Percentiles rank a stretch among this genome's conserved stretches.
phyloP scores from a whole-genome alignment of 345 rosid species.

The Citrus maxima region DNA sequence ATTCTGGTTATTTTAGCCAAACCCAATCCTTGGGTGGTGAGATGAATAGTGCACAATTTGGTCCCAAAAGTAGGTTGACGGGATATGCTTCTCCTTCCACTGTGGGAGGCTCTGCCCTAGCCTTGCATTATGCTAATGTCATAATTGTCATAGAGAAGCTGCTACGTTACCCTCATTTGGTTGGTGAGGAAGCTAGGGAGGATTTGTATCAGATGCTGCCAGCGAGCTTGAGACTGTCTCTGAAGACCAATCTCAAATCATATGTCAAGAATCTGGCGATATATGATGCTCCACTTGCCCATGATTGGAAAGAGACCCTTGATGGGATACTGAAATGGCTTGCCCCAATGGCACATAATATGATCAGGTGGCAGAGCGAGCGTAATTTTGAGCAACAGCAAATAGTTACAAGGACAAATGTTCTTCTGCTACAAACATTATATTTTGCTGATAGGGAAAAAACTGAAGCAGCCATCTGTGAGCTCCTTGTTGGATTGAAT shows the following conservation, averaged over 20 bases:
- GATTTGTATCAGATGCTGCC: conserved; percentile 97
- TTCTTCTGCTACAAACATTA: conserved; percentile 80
- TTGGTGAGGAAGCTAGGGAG: conserved; percentile 93
- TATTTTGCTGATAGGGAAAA: conserved; percentile 90
- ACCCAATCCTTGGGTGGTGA: conserved; percentile 18
- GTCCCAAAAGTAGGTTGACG: conserved; percentile 53
- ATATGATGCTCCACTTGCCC: conserved; percentile 92
- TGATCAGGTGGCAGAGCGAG: conserved; percentile 94
- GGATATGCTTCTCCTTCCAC: conserved; percentile 62
- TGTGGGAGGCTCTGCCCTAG: conserved; percentile 85
- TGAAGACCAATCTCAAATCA: conserved; percentile 66
- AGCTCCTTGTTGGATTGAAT: conserved; percentile 90
- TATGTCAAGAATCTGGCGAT: conserved; percentile 79
- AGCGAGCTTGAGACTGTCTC: conserved; percentile 58
- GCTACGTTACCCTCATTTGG: conserved; percentile 83
- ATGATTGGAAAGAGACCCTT: conserved; percentile 87
- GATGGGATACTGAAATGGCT: conserved; percentile 79
- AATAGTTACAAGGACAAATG: conserved; percentile 69
- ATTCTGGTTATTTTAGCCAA: conserved; percentile 25
- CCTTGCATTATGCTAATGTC: conserved; percentile 87
- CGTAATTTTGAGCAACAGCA: conserved; percentile 94
- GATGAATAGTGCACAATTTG: conserved; percentile 30
- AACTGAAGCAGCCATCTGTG: conserved; percentile 70
- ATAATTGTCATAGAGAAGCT: conserved; percentile 88
- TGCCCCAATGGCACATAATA: conserved; percentile 90